Base-by-base conservation (phyloP, 2,329 filamentous ascomycete genomes). In the Emericellopsis cladophorae region DNA sequence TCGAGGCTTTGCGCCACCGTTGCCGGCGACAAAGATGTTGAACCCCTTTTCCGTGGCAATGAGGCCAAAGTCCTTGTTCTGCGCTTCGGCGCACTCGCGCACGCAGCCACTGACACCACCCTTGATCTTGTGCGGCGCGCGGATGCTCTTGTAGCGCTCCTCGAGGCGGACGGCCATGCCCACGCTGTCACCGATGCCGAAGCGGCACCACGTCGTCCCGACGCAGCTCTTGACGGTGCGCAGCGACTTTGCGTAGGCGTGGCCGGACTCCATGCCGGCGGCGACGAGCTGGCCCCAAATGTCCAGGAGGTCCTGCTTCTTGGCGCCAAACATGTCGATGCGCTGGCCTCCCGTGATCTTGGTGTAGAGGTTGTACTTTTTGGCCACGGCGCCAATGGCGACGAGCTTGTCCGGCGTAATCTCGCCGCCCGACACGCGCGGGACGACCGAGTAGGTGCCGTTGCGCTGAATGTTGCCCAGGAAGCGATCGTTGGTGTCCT, bases 271-370 rank as follows among this genome's bases (percentile, higher is more conserved):
- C 80, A 95, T 83, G 16, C 88, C 88, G 1, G 82, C 88, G 42
- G 84, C 79, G 8, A 93, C 75, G 4, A 95, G 70, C 49, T 79
- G 75, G 35, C 74, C 74, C 88, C 88, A 95, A 51, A 95, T 95
- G 12, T 72, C 71, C 3, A 84, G 69, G 15, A 95, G 68, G 56
- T 95, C 86, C 48, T 92, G 83, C 62, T 93, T 94, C 61, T 79
- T 80, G 0, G 88, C 88, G 33, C 88, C 88, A 53, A 95, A 95
- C 79, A 95, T 76, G 59, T 95, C 88, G 54, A 95, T 94, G 42
- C 88, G 77, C 60, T 95, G 88, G 1, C 84, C 88, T 42, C 88
- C 88, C 0, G 88, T 95, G 55, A 95, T 93, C 62, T 95, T 95
- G 54, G 81, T 87, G 63, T 95, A 95, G 7, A 95, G 66, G 31